Evolutionary conservation across 176 grass and related monocot species (phyloP).

Genomic region (Carex pumila): DNA sequence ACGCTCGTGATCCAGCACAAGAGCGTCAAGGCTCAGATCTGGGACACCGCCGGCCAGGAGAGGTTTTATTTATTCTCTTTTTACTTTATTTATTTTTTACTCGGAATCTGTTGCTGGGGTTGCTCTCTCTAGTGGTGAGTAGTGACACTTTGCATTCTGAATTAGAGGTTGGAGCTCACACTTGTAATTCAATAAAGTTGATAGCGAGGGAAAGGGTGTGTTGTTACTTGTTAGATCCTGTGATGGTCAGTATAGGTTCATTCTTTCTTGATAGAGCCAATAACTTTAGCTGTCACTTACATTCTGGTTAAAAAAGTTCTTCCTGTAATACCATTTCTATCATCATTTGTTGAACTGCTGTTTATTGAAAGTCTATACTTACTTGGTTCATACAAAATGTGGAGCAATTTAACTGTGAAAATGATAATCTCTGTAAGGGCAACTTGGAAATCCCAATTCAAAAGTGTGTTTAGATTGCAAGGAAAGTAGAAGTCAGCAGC

Average conservation of each 20-base stretch:
- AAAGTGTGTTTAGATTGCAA: background rate
- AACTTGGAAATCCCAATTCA: background rate
- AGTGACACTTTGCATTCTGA: background rate
- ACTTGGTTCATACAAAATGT: background rate
- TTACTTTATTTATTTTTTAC: background rate
- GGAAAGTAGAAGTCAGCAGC: too few relatives aligned
- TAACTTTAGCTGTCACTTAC: background rate
- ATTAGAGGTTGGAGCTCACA: background rate
- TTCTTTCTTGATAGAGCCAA: background rate
- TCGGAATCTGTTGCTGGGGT: background rate
- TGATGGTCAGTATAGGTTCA: background rate
- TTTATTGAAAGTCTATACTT: background rate
- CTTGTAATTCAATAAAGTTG: background rate
- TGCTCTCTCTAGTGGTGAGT: background rate
- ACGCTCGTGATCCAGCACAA: slow-evolving; percentile 69
- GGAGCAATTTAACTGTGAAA: background rate
- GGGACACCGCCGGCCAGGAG: slow-evolving; percentile 90
- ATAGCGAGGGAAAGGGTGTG: background rate
- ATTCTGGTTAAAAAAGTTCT: background rate
- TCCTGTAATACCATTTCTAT: background rate
- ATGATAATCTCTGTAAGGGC: too few relatives aligned
- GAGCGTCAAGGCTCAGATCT: slow-evolving; percentile 95
- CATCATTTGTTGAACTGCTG: background rate
- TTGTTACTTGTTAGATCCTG: background rate
- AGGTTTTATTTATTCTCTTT: background rate